Base-by-base conservation (phyloP, 2,329 filamentous ascomycete genomes). In the Dactylellina cionopaga region DNA sequence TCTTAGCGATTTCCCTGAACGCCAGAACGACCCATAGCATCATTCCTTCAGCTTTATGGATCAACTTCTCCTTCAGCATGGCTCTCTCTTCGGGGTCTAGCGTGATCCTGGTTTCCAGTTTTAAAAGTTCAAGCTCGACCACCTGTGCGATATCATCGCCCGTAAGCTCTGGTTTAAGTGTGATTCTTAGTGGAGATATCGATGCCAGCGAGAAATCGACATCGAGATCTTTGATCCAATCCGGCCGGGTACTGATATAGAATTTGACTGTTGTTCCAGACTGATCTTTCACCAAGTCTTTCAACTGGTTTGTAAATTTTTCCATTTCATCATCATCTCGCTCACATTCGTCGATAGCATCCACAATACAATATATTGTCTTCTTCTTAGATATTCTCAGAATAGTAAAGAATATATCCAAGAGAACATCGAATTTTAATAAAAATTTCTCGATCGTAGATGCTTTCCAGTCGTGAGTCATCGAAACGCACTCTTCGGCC, bases 11-110 rank as follows among this genome's bases (percentile, higher is more conserved):
- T n/a, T 39, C 31, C 1, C 60, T 25, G 31, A 65, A 65, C n/a
- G 60, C 59, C 3, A 56, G 60, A 4, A 65, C 49, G 1, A 65
- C 29, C 60, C 60, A 65, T 17, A 65, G 10, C 39, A 65, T 65
- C 60, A 65, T 65, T 39, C 60, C 60, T 39, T 65, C 49, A 0
- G 60, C 49, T 24, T 56, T 65, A 3, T 44, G 25, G 1, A 52
- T 37, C 3, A 64, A 39, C 13, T 46, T 64, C 47, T 44, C 31
- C 19, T 64, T 54, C 15, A 64, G 13, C 6, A 13, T 11, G 2
- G 11, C 10, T 37, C 46, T 64, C 11, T 64, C 59, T 24, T 33
- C 19, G 1, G 37, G 24, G 17, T 55, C 29, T 10, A 64, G 31
- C 17, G 47, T 54, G 17, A 64, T 17, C 29, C 29, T 52, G 19